phyloP scores from a whole-genome alignment of 345 rosid species.

The Ceriops zippeliana region DNA sequence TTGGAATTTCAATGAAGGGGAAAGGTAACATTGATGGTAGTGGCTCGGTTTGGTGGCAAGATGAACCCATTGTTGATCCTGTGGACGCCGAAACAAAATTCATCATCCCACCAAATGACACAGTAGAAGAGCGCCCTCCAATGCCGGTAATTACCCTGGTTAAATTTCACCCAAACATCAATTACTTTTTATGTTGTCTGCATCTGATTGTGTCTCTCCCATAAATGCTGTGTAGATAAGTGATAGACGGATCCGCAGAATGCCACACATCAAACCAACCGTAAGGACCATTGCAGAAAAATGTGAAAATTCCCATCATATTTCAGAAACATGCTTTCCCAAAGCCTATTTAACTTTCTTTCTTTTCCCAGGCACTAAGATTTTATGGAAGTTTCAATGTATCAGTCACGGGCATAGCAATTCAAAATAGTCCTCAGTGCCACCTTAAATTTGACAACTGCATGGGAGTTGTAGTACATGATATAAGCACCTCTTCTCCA shows the following conservation, averaged over 20 bases:
- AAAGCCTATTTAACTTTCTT: slow-evolving; percentile 13
- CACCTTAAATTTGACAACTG: slow-evolving; percentile 97
- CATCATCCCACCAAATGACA: slow-evolving; percentile 53
- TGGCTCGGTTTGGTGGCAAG: slow-evolving; percentile 96
- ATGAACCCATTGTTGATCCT: slow-evolving; percentile 52
- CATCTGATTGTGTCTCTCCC: slow-evolving; percentile 26
- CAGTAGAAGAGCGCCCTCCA: slow-evolving; percentile 50
- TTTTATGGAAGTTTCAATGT: slow-evolving; percentile 90
- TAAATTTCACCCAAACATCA: neutral
- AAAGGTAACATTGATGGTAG: slow-evolving; percentile 83
- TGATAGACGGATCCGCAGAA: slow-evolving; percentile 51
- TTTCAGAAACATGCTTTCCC: slow-evolving; percentile 5
- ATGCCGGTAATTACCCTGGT: slow-evolving; percentile 51
- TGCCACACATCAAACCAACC: slow-evolving; percentile 88
- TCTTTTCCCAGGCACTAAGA: slow-evolving; percentile 68
- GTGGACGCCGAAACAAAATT: slow-evolving; percentile 54
- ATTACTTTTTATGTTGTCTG: slow-evolving; percentile 7
- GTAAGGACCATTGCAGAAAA: slow-evolving; percentile 44
- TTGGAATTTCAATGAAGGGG: slow-evolving; percentile 73
- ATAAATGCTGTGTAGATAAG: slow-evolving; percentile 48
- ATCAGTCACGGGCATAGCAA: slow-evolving; percentile 82
- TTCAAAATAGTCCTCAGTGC: slow-evolving; percentile 93
- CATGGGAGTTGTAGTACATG: slow-evolving; percentile 75
- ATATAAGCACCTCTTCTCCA: slow-evolving; percentile 60
- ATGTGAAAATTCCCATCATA: slow-evolving; percentile 2